Conservation (phyloP, 352 stramenopile genomes). For the Phytophthora megakarya region DNA sequence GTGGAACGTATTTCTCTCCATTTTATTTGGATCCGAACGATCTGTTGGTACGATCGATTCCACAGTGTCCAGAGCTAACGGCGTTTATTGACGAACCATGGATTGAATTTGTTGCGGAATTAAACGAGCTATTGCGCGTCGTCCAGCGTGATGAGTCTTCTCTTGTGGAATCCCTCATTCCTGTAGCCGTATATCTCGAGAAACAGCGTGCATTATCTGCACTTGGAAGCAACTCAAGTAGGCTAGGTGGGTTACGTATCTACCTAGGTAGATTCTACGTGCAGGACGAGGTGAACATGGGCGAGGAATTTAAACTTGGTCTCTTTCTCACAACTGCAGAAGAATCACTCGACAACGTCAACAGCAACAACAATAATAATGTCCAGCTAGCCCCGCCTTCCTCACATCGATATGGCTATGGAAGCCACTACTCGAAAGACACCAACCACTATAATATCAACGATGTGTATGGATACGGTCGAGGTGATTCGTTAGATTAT, state of each 20-base stretch:
- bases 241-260: conserved; percentile 70
- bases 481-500: conserved; percentile 44
- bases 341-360: conserved; percentile 35
- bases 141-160: conserved; percentile 61
- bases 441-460: conserved; percentile 43
- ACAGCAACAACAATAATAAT: conserved; percentile 31
- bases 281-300: conserved; percentile 61
- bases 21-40: conserved; percentile 85
- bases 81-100: conserved; percentile 87
- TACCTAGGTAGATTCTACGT: conserved; percentile 81
- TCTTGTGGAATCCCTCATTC: conserved; percentile 63
- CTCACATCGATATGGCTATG: conserved; percentile 31
- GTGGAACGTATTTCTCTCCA: conserved; percentile 78
- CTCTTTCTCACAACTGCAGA: conserved; percentile 66
- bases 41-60: conserved; percentile 76
- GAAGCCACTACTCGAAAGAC: conserved; percentile 32
- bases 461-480: conserved; percentile 46
- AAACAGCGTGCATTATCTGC: conserved; percentile 49
- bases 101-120: conserved; percentile 84
- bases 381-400: conserved; percentile 21
- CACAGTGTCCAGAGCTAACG: conserved; percentile 76
- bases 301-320: conserved; percentile 80
- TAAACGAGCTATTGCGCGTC: conserved; percentile 76
- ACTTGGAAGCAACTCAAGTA: conserved; percentile 41
- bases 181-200: conserved; percentile 69